Evolutionary conservation across 352 stramenopile species (phyloP).

Genomic region (Globisporangium sylvaticum): DNA sequence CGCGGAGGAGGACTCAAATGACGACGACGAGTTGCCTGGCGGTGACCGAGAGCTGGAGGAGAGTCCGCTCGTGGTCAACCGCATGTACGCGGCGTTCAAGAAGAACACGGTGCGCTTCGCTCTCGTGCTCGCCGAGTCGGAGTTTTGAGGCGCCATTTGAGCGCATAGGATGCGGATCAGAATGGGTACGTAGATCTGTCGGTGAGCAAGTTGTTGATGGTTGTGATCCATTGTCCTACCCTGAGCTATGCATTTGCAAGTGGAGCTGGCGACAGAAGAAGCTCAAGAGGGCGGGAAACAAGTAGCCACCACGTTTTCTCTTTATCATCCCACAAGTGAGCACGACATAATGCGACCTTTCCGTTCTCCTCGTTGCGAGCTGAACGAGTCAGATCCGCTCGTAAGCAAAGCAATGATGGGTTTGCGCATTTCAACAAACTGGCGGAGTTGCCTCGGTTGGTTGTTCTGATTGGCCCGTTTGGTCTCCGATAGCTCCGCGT

Average conservation of each 20-base stretch:
- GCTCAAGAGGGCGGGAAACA: background rate
- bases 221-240: no score
- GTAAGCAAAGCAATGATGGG: background rate
- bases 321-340: no score
- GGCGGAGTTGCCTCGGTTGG: no score
- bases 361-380: no score
- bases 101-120: conserved; percentile 78
- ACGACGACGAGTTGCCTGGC: background rate
- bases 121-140: conserved; percentile 60
- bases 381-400: background rate
- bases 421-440: background rate
- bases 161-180: no score
- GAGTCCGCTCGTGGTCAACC: conserved; percentile 66
- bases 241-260: background rate
- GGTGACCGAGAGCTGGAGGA: conserved; percentile 28
- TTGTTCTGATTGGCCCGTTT: background rate
- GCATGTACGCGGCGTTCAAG: conserved; percentile 78
- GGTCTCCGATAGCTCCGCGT: background rate
- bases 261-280: background rate
- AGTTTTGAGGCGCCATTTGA: conserved; percentile 39
- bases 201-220: no score
- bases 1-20: background rate
- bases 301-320: no score
- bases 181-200: no score
- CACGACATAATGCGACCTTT: no score